phyloP scores from a whole-genome alignment of 768 basidiomycete species.

The Lactarius evosmus region DNA sequence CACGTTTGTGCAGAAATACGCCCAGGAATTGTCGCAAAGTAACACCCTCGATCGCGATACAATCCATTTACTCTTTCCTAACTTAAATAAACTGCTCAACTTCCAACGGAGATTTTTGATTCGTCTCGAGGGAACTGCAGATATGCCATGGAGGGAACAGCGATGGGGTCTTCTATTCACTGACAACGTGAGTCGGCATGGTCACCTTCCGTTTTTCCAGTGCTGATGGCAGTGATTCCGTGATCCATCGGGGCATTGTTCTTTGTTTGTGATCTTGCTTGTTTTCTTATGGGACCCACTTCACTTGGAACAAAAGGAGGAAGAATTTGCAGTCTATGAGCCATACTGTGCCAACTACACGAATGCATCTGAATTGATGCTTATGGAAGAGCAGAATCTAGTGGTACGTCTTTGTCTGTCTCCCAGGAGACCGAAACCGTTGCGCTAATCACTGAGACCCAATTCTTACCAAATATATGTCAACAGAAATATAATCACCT shows the following conservation, averaged over 20 bases:
- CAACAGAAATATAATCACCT: conserved; percentile 71
- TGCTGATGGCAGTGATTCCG: conserved; percentile 43
- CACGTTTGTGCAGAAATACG: conserved; percentile 66
- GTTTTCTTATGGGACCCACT: conserved; percentile 10
- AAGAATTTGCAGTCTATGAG: conserved; percentile 93
- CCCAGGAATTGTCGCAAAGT: conserved; percentile 74
- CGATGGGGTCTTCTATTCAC: conserved; percentile 85
- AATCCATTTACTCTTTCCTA: conserved; percentile 92
- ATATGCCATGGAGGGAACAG: conserved; percentile 78
- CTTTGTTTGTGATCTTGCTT: conserved; percentile 31
- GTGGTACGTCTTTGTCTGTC: conserved; percentile 52
- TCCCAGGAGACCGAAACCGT: conserved; percentile 10
- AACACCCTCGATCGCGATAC: conserved; percentile 92
- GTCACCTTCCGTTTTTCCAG: conserved; percentile 23
- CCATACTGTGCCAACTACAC: conserved; percentile 97
- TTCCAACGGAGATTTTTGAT: conserved; percentile 95
- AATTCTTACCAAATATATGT: conserved; percentile 28
- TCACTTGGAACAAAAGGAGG: conserved; percentile 72
- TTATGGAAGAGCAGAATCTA: conserved; percentile 82
- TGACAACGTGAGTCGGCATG: conserved; percentile 61
- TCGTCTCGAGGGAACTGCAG: conserved; percentile 80
- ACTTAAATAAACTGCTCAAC: conserved; percentile 91
- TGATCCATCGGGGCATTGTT: conserved; percentile 40
- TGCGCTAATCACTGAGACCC: conserved; percentile 6
- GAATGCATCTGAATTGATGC: conserved; percentile 79